phyloP scores from a whole-genome alignment of 2,329 filamentous ascomycete species.

The Cercospora nicotianae region DNA sequence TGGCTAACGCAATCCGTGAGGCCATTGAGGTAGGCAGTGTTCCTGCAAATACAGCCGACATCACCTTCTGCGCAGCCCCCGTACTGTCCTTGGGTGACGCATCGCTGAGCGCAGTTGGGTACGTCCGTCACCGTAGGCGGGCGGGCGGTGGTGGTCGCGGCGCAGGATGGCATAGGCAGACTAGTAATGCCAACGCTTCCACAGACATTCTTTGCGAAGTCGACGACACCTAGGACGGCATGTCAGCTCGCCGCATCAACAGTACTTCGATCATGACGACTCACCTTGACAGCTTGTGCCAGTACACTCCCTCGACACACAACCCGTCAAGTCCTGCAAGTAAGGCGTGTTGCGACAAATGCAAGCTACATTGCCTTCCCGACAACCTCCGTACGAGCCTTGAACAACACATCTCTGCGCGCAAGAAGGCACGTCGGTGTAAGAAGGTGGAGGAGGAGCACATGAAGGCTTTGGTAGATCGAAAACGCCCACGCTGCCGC shows the following conservation, averaged over 20 bases:
- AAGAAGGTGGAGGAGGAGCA: not conserved
- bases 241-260: not conserved
- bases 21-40: not conserved
- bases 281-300: not conserved
- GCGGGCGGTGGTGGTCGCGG: not conserved
- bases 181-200: not conserved
- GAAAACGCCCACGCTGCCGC: not conserved
- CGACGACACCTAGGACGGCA: constrained; percentile 1
- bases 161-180: constrained; percentile 1
- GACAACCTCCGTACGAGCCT: not conserved
- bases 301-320: not conserved
- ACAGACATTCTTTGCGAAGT: constrained; percentile 12
- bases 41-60: constrained; percentile 4
- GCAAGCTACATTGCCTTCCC: constrained; percentile 3
- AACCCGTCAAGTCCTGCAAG: not conserved
- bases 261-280: not conserved
- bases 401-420: not conserved
- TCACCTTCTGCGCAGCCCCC: constrained; percentile 9
- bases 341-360: constrained; percentile 10
- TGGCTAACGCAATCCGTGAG: not conserved
- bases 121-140: not conserved
- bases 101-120: not conserved
- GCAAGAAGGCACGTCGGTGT: not conserved
- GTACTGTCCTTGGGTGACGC: not conserved
- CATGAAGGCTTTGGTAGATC: not conserved